Evolutionary conservation across 2,329 filamentous ascomycete genomes (phyloP), one percentile per base, ranked within the genome.

Genomic region (Penicillium sp.): DNA sequence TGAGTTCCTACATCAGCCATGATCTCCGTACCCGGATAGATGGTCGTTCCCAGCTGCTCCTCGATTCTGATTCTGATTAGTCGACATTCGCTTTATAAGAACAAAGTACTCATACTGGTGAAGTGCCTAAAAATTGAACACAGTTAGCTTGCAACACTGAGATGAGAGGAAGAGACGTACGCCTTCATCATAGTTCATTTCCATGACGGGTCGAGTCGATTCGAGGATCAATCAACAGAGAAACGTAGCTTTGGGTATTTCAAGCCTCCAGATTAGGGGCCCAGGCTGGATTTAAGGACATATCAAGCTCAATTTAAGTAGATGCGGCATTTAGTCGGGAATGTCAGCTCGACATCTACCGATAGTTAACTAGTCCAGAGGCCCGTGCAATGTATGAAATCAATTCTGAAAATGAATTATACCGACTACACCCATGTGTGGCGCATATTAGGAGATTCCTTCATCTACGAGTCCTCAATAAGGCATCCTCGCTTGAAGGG

Each of bases 1-100:
- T 83, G 80, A 1, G 72, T 70, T 18, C 80, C 81, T 32, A 84
- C 76, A 72, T 86, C 79, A 7, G 74, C 67, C 80, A 82, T 82
- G 60, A 82, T 72, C 64, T 82, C 79, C 3, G 80, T 82, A 23
- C 80, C 80, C 3, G 80, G 80, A 35, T 81, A 66, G 49, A 82
- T 76, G 53, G 79, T 75, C 28, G 71, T 72, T 47, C 77, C 70
- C 51, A 82, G 73, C 69, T 81, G 76, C 47, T 72, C 57, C 61
- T 79, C 78, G 53, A 80, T 67, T 50, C 75, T 70, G 49, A 4
- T 69, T 40, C 72, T 65, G 57, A 75, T 75, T 72, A 75, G 54
- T 37, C 52, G 13, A 8, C 1, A 42, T 3, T 20, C 9, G 25
- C 4, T n/a, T 4, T 8, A 3, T 18, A 1, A 29, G 4, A 32